These are phyloP conservation scores for Xerocomus amazonicus DNA, from an alignment of 1,284 basidiomycete genomes.

Conservation along the genomic window DNA sequence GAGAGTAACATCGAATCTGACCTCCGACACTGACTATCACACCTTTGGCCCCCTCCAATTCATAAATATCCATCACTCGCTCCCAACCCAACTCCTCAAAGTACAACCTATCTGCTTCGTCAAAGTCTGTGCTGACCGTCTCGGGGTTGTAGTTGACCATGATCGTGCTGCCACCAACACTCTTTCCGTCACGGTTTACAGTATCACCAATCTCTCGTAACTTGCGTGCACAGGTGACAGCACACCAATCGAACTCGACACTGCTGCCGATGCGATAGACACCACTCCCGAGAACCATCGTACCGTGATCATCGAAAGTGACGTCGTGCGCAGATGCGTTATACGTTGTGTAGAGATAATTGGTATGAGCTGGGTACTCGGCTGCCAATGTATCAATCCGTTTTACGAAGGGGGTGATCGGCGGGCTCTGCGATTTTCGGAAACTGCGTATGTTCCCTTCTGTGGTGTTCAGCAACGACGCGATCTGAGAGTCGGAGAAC, in stretches of 20 bases:
- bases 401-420: constrained; percentile 95
- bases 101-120: constrained; percentile 97
- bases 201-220: constrained; percentile 87
- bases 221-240: constrained; percentile 93
- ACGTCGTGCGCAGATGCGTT: constrained; percentile 97
- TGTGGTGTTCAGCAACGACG: constrained; percentile 64
- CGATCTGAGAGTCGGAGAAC: constrained; percentile 93
- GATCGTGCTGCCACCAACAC: constrained; percentile 57
- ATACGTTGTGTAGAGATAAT: constrained; percentile 99
- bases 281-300: constrained; percentile 98
- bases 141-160: constrained; percentile 99
- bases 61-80: constrained; percentile 99
- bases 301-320: constrained; percentile 94
- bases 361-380: constrained; percentile 98
- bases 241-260: constrained; percentile 99
- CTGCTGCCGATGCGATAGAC: constrained; percentile 98
- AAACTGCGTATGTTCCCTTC: constrained; percentile 81
- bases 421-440: constrained; percentile 73
- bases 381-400: constrained; percentile 99
- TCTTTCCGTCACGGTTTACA: constrained; percentile 14
- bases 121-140: constrained; percentile 99
- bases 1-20: constrained; percentile 32
- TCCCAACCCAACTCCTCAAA: constrained; percentile 99
- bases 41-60: constrained; percentile 89
- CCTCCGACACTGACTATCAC: constrained; percentile 97